phyloP scores from a whole-genome alignment of 192 early-diverging fungal species.

The Entomortierella beljakovae region DNA sequence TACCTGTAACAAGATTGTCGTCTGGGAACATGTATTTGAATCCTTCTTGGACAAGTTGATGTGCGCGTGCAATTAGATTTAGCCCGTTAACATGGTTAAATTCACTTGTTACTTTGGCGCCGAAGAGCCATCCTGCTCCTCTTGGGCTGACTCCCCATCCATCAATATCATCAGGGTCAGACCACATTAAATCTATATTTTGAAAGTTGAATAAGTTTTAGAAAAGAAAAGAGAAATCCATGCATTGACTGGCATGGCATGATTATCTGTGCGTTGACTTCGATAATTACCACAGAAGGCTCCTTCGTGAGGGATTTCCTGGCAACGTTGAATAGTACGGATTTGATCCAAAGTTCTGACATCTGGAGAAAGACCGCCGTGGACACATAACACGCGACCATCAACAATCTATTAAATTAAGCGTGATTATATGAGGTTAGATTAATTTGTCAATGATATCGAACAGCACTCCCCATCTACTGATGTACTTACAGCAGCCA shows the following conservation, averaged over 20 bases:
- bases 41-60: slow-evolving; percentile 98
- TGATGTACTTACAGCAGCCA: slow-evolving; percentile 80
- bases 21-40: slow-evolving; percentile 96
- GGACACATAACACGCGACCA: slow-evolving; percentile 92
- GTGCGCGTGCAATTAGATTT: slow-evolving; percentile 91
- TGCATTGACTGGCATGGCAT: background rate
- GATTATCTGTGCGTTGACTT: background rate
- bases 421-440: slow-evolving; percentile 4
- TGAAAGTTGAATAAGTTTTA: background rate
- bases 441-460: background rate
- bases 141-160: slow-evolving; percentile 91
- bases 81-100: slow-evolving; percentile 95
- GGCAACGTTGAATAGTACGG: slow-evolving; percentile 93
- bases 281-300: slow-evolving; percentile 78
- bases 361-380: slow-evolving; percentile 94
- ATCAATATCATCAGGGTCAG: slow-evolving; percentile 95
- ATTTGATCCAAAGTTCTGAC: slow-evolving; percentile 94
- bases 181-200: slow-evolving; percentile 91
- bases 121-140: slow-evolving; percentile 98
- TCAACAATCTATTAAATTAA: slow-evolving; percentile 81
- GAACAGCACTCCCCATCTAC: background rate
- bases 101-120: slow-evolving; percentile 93
- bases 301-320: slow-evolving; percentile 96
- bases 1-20: slow-evolving; percentile 90
- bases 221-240: background rate